Percentiles rank a stretch among this genome's conserved stretches.
Conservation (phyloP, 352 stramenopile genomes). For the Peronospora farinosa region DNA sequence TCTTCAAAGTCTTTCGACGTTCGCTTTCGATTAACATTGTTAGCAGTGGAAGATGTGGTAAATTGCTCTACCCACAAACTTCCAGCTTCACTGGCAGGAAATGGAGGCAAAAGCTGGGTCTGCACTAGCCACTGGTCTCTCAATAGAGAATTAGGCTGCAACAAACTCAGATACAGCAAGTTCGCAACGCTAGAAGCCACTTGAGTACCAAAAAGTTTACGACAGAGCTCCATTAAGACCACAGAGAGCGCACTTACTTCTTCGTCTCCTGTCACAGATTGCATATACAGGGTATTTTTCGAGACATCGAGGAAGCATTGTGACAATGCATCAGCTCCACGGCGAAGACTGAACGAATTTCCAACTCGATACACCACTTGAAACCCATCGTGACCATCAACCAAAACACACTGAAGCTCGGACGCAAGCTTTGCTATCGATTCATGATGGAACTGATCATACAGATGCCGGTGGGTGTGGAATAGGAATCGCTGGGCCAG, state of each 20-base stretch:
- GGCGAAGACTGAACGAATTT: slow-evolving; percentile 32
- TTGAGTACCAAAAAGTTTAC: slow-evolving; percentile 43
- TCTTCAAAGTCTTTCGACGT: slow-evolving; percentile 36
- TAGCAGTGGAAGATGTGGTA: neutral
- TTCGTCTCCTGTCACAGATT: slow-evolving; percentile 22
- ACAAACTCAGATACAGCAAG: slow-evolving; percentile 61
- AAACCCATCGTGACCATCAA: slow-evolving; percentile 38
- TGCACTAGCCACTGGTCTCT: slow-evolving; percentile 56
- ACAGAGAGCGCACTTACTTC: slow-evolving; percentile 38
- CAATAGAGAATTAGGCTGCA: slow-evolving; percentile 32
- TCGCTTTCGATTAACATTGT: slow-evolving; percentile 13
- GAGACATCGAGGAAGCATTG: slow-evolving; percentile 45
- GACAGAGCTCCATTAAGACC: slow-evolving; percentile 50
- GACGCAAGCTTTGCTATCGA: slow-evolving; percentile 25
- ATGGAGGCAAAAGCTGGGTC: slow-evolving; percentile 49
- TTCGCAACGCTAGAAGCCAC: slow-evolving; percentile 56
- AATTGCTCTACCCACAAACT: slow-evolving; percentile 30
- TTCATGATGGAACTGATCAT: slow-evolving; percentile 36
- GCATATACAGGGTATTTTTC: slow-evolving; percentile 33
- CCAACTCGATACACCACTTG: slow-evolving; percentile 52
- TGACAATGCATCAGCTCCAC: slow-evolving; percentile 16
- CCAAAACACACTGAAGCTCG: slow-evolving; percentile 32
- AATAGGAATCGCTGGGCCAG: slow-evolving; percentile 55
- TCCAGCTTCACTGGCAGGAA: slow-evolving; percentile 28
- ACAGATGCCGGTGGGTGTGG: slow-evolving; percentile 34